Percentiles rank a stretch among this genome's conserved stretches.
phyloP scores from a whole-genome alignment of 805 yeast species.

The Candida verbasci region DNA sequence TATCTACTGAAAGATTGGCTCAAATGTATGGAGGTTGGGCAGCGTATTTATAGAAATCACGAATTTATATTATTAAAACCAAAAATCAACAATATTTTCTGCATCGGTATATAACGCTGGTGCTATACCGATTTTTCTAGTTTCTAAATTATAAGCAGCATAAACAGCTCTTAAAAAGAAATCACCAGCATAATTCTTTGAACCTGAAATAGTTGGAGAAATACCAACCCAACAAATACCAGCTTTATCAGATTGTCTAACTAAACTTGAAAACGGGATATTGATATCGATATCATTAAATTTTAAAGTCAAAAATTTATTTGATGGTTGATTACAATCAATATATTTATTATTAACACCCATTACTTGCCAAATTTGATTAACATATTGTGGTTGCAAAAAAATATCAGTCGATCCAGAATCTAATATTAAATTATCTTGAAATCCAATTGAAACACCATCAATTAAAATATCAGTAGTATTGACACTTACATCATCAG shows the following conservation, averaged over 20 bases:
- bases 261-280: conserved; percentile 13
- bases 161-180: conserved; percentile 4
- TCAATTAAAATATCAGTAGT: background rate
- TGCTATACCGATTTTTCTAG: conserved; percentile 3
- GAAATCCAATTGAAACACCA: background rate
- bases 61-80: too few relatives aligned
- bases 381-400: conserved; percentile 28
- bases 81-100: conserved; percentile 4
- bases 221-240: conserved; percentile 39
- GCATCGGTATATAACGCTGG: background rate
- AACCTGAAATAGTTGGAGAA: conserved; percentile 8
- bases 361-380: conserved; percentile 1
- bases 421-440: conserved; percentile 40
- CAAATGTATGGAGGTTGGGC: conserved; percentile 95
- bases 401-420: conserved; percentile 54
- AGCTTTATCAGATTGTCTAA: conserved; percentile 21
- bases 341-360: conserved; percentile 11
- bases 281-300: conserved; percentile 31
- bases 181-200: conserved; percentile 4
- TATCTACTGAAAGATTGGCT: conserved; percentile 62
- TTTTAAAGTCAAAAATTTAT: conserved; percentile 28
- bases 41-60: conserved; percentile 30
- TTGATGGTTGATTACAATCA: conserved; percentile 28
- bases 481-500: too few relatives aligned
- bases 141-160: conserved; percentile 6